A percentile compares a stretch with the other conserved stretches of the same genome.
Evolutionary conservation across 768 basidiomycete genomes (phyloP).

Genomic region (Nidularia pulvinata): DNA sequence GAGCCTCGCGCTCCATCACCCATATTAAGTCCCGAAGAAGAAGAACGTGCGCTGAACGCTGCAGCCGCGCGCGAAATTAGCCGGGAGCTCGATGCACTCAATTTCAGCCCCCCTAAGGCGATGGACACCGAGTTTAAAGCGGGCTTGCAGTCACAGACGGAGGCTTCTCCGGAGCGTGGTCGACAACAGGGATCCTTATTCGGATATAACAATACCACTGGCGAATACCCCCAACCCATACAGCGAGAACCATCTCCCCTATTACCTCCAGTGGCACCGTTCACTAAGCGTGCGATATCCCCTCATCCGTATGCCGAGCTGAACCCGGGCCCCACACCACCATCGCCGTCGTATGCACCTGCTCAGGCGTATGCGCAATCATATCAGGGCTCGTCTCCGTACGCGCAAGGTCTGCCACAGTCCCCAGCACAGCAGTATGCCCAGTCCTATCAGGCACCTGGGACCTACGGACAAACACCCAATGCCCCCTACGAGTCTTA

Average conservation of each 20-base stretch:
- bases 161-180: constrained; percentile 11
- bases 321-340: constrained; percentile 5
- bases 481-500: neutral
- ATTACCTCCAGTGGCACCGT: constrained; percentile 37
- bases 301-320: constrained; percentile 34
- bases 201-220: neutral
- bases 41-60: constrained; percentile 57
- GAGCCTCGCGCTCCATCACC: neutral
- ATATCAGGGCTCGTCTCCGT: constrained; percentile 4
- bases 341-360: constrained; percentile 7
- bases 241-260: constrained; percentile 10
- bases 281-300: constrained; percentile 32
- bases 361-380: constrained; percentile 17
- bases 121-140: constrained; percentile 5
- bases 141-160: constrained; percentile 7
- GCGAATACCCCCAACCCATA: neutral
- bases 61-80: constrained; percentile 72
- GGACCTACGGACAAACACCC: constrained; percentile 3
- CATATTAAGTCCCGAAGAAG: constrained; percentile 23
- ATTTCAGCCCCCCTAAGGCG: constrained; percentile 20
- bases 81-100: constrained; percentile 61
- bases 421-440: constrained; percentile 14
- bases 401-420: neutral
- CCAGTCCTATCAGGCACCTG: constrained; percentile 14
- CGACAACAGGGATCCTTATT: neutral